Base-by-base conservation (phyloP, 2,329 filamentous ascomycete genomes). In the Talaromyces marneffei region DNA sequence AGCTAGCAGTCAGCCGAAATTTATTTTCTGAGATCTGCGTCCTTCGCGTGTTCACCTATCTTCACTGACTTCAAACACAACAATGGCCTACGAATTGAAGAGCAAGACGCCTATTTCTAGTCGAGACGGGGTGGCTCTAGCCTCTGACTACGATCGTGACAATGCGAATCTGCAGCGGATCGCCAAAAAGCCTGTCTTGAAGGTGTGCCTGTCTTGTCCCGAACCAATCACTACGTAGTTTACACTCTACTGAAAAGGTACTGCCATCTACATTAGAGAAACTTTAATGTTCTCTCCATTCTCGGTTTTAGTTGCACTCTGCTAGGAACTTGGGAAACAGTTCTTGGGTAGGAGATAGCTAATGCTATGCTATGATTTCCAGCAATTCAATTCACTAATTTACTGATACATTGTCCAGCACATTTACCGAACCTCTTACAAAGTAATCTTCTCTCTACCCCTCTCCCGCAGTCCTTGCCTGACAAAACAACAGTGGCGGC, bases 261-360 rank as follows among this genome's bases (percentile, higher is more conserved):
- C 56, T 50, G 40, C 27, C 31, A n/a, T 46, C 46, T 35, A 39
- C 40, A 64, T 61, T 54, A 76, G 73, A 70, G 75, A 62, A 77
- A 76, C 54, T 77, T 77, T 61, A 68, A 70, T 18, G 75, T 76
- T 52, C 67, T 75, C 16, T 75, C 74, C 1, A 76, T 75, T 35
- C 67, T 76, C 20, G 75, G 75, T 25, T 76, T 77, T 60, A 75
- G 74, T 23, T 73, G 70, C 44, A 74, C 74, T 8, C 65, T 77
- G 50, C 76, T 76, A 74, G 71, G 71, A 31, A 75, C 72, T 31
- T 77, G 75, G 75, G 74, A 77, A 63, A 74, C 73, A 4, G 70
- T 75, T 61, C 58, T 77, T 37, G 71, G 74, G 73, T 76, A 65
- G 68, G 70, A 25, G 46, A 53, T 44, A 42, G 40, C 23, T 42